Percentiles rank a stretch among this genome's conserved stretches.
Conservation (phyloP, 441 rosid species). For the Populus hybrid region DNA sequence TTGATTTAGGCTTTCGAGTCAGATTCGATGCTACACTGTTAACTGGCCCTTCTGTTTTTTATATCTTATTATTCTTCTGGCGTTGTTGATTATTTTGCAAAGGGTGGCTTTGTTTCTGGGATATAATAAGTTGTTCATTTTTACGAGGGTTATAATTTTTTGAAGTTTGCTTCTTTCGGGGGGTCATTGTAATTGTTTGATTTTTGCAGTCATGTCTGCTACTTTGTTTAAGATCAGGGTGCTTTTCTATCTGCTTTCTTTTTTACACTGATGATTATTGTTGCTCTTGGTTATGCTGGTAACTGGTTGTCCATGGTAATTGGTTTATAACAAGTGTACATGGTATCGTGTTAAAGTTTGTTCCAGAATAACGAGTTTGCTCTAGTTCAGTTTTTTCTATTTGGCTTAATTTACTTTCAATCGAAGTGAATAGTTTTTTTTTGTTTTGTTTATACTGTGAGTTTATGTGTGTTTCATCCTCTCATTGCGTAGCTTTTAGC, state of each 20-base stretch:
- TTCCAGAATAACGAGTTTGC: not conserved
- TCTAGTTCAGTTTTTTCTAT: not conserved
- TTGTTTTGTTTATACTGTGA: not conserved
- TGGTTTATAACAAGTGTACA: not conserved
- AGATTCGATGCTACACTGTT: not conserved
- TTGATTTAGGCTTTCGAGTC: conserved; percentile 2
- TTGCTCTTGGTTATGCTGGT: not conserved
- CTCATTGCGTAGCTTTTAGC: conserved; percentile 63
- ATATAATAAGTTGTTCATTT: not conserved
- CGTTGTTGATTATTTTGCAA: not conserved
- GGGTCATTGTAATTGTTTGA: not conserved
- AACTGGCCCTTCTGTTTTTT: not conserved
- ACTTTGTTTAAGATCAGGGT: not conserved
- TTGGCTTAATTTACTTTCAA: not conserved
- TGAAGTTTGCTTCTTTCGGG: not conserved
- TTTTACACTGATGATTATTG: not conserved
- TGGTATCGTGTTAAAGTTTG: not conserved
- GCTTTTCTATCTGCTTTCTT: not conserved
- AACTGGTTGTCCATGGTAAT: not conserved
- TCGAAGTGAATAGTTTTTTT: conserved; percentile 3
- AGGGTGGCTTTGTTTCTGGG: conserved; percentile 11
- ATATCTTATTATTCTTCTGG: not conserved
- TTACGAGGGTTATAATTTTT: not conserved
- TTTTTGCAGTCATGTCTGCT: not conserved
- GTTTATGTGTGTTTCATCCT: conserved; percentile 1